Evolutionary conservation across 23 red algal species (phyloP).

Genomic region (Gracilaria gracilis): DNA sequence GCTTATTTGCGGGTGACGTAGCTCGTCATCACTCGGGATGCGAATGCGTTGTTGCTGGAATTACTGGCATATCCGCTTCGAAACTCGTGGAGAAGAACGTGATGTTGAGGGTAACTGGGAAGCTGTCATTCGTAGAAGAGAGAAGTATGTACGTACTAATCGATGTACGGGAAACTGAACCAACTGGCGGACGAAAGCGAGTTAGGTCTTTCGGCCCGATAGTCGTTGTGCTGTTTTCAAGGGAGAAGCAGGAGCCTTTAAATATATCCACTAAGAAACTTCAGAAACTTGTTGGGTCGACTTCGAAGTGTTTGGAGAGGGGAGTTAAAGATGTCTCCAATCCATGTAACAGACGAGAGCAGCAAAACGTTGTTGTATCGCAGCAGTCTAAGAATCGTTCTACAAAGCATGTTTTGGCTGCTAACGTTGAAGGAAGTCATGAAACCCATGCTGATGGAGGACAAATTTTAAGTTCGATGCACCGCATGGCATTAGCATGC

Average conservation of each 20-base stretch:
- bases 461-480: slow-evolving; percentile 43
- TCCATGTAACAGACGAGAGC: not conserved
- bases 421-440: not conserved
- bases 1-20: slow-evolving; percentile 32
- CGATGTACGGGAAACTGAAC: slow-evolving; percentile 38
- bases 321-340: not conserved
- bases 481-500: slow-evolving; percentile 30
- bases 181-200: slow-evolving; percentile 46
- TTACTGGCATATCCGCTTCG: not conserved
- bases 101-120: not conserved
- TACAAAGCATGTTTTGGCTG: not conserved
- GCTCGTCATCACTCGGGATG: not conserved
- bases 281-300: slow-evolving; percentile 10
- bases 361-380: not conserved
- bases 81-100: slow-evolving; percentile 39
- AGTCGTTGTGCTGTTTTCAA: slow-evolving; percentile 11
- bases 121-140: not conserved
- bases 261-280: slow-evolving; percentile 12
- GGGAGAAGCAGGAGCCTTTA: not conserved
- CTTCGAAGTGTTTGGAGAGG: slow-evolving; percentile 26
- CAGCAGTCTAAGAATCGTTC: not conserved
- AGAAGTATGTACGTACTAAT: slow-evolving; percentile 35
- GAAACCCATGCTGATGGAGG: slow-evolving; percentile 17
- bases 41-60: slow-evolving; percentile 19
- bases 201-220: slow-evolving; percentile 53